Conservation (phyloP, 208 protist species). For the Acanthamoeba quina region DNA sequence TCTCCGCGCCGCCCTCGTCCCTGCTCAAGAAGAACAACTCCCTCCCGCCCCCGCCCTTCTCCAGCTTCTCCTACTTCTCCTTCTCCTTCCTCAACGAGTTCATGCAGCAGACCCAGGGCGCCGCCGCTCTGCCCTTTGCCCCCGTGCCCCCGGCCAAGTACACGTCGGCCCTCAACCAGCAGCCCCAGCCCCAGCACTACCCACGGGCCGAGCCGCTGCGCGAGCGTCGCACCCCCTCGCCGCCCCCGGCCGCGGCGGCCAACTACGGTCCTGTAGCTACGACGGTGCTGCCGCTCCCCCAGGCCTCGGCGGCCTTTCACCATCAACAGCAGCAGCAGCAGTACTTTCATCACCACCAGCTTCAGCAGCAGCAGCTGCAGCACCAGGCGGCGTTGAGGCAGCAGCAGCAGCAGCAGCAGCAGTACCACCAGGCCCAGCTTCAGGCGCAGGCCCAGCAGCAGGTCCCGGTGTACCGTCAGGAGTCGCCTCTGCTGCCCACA, state of each 20-base stretch:
- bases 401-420: not conserved
- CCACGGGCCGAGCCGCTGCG: not conserved
- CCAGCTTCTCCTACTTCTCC: slow-evolving; percentile 65
- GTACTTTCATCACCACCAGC: not conserved
- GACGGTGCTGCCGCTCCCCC: not conserved
- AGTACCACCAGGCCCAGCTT: not conserved
- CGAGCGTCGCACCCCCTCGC: slow-evolving; percentile 23
- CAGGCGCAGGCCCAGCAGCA: not conserved
- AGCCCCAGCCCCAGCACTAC: not conserved
- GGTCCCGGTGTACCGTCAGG: not conserved
- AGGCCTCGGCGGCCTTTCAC: not conserved
- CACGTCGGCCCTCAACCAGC: slow-evolving; percentile 37
- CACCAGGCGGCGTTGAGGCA: not conserved
- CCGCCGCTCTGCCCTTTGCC: not conserved
- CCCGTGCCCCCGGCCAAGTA: slow-evolving; percentile 7
- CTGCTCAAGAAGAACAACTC: slow-evolving; percentile 12
- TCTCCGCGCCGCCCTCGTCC: slow-evolving; percentile 49
- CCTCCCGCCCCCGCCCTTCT: slow-evolving; percentile 8
- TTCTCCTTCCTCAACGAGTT: slow-evolving; percentile 66
- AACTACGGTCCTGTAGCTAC: not conserved
- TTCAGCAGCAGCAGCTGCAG: slow-evolving; percentile 21
- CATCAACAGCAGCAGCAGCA: not conserved
- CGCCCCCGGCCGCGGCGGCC: not conserved
- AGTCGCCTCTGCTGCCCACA: slow-evolving; percentile 8
- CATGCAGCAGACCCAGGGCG: not conserved